phyloP scores from a whole-genome alignment of 208 protist species.

The Acanthamoeba royreba region DNA sequence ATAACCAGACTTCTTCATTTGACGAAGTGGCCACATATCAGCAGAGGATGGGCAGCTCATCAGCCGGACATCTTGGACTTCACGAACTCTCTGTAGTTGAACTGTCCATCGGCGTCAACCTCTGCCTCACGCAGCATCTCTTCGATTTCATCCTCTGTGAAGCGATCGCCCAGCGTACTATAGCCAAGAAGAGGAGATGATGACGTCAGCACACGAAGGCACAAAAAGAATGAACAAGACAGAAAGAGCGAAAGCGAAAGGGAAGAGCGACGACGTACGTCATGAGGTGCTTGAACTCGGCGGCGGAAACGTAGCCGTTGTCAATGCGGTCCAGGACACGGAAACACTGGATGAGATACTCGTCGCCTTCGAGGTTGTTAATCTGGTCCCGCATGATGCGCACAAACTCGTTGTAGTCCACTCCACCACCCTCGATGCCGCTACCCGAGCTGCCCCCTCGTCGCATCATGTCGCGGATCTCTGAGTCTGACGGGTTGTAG shows the following conservation, averaged over 20 bases:
- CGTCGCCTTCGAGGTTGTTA: slow-evolving; percentile 74
- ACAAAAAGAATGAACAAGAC: background rate
- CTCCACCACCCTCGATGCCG: slow-evolving; percentile 88
- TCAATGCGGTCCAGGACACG: slow-evolving; percentile 76
- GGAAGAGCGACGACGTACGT: slow-evolving; percentile 29
- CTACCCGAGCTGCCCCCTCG: slow-evolving; percentile 96
- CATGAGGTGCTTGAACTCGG: slow-evolving; percentile 86
- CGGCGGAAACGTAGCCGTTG: slow-evolving; percentile 76
- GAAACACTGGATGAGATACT: slow-evolving; percentile 82
- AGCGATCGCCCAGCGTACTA: slow-evolving; percentile 82
- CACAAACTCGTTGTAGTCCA: slow-evolving; percentile 94
- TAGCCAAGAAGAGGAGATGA: background rate
- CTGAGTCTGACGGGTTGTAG: slow-evolving; percentile 65
- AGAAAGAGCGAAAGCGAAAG: background rate
- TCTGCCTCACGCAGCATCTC: slow-evolving; percentile 83
- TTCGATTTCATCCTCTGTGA: slow-evolving; percentile 86
- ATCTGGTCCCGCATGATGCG: slow-evolving; percentile 70
- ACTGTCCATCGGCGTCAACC: slow-evolving; percentile 82
- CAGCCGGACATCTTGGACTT: slow-evolving; percentile 75
- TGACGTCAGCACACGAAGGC: background rate
- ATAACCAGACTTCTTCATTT: no score
- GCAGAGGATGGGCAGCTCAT: background rate
- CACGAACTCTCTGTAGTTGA: slow-evolving; percentile 87
- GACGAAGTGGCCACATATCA: no score
- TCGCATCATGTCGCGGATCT: slow-evolving; percentile 93